phyloP scores from a whole-genome alignment of 495 filamentous ascomycete genomes.

The Lentithecium fluviatile region DNA sequence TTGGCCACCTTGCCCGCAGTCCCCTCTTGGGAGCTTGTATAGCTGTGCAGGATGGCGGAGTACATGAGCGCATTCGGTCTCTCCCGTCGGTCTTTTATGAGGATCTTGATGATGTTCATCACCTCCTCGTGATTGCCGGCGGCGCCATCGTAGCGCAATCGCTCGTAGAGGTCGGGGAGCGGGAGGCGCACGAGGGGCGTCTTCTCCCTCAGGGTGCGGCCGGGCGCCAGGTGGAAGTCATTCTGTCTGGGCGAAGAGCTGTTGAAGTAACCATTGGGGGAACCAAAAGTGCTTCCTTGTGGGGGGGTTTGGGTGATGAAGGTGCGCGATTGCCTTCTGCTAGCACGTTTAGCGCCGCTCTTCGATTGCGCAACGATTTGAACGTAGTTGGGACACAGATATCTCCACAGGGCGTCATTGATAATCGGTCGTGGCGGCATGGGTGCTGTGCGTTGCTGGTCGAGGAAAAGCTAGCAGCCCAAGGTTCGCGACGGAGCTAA shows the following conservation, averaged over 20 bases:
- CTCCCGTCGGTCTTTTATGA: conserved; percentile 63
- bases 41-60: conserved; percentile 68
- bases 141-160: conserved; percentile 44
- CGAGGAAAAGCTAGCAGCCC: not conserved
- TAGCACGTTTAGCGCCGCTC: too few species aligned
- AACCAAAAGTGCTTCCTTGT: not conserved
- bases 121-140: conserved; percentile 38
- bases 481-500: not conserved
- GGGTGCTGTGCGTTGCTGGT: not conserved
- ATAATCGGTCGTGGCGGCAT: conserved; percentile 33
- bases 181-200: conserved; percentile 13
- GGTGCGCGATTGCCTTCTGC: not conserved
- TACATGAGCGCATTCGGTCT: conserved; percentile 67
- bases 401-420: conserved; percentile 44
- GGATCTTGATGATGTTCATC: conserved; percentile 49
- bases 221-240: not conserved
- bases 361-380: not conserved
- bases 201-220: not conserved
- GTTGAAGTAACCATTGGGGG: not conserved
- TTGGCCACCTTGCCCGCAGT: conserved; percentile 58
- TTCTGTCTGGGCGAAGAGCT: not conserved
- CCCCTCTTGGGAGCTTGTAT: conserved; percentile 61
- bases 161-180: conserved; percentile 48
- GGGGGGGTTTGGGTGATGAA: not conserved
- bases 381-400: conserved; percentile 38